Conservation (phyloP, 345 rosid species). For the Eucalyptus sp. region DNA sequence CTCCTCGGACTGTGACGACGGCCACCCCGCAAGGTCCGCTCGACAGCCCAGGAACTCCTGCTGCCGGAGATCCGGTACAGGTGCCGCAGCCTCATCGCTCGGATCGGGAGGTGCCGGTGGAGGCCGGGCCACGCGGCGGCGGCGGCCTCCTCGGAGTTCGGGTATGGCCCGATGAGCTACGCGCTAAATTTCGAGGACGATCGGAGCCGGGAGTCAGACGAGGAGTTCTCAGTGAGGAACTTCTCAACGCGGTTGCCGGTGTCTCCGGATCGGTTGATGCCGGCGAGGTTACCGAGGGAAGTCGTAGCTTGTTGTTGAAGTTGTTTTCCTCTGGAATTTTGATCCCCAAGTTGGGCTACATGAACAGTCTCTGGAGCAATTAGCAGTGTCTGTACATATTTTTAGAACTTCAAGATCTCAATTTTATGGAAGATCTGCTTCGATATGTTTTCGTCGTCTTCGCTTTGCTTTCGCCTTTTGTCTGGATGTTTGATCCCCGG, state of each 20-base stretch:
- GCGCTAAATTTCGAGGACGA: slow-evolving; percentile 71
- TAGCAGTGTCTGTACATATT: neutral
- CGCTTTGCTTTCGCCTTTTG: neutral
- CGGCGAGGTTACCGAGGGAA: neutral
- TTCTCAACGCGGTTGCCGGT: slow-evolving; percentile 51
- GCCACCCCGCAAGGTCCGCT: neutral
- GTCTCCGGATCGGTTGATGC: slow-evolving; percentile 18
- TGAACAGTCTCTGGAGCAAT: neutral
- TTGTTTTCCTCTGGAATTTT: neutral
- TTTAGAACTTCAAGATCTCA: neutral
- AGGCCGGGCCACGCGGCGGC: slow-evolving; percentile 1
- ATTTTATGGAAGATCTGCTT: neutral
- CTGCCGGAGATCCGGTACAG: neutral
- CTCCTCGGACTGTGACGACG: neutral
- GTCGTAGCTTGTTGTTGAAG: neutral
- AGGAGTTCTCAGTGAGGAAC: slow-evolving; percentile 27
- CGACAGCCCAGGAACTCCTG: neutral
- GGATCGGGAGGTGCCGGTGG: neutral
- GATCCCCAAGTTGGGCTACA: too few relatives aligned
- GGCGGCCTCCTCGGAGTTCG: slow-evolving; percentile 18
- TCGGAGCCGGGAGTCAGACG: neutral
- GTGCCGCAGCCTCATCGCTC: neutral
- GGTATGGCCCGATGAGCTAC: slow-evolving; percentile 62
- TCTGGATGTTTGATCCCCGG: neutral
- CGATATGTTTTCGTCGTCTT: neutral